These are phyloP conservation scores for Urochloa ruziziensis DNA, from an alignment of 176 grass and related monocot species.

Conservation along the genomic window DNA sequence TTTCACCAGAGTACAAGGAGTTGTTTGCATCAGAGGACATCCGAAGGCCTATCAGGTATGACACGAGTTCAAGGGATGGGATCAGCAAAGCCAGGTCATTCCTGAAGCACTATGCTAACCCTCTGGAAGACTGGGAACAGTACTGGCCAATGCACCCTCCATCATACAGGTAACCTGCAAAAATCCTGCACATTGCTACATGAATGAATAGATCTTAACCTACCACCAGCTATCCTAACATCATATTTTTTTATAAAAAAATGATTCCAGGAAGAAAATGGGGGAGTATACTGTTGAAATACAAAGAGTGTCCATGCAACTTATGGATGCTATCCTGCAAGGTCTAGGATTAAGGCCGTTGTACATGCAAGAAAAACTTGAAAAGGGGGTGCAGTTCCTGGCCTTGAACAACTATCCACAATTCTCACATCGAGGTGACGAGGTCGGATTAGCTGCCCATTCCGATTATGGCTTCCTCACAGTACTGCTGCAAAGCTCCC, in stretches of 20 bases:
- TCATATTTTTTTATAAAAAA: neutral
- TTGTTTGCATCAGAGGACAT: conserved; percentile 52
- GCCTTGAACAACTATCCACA: conserved; percentile 60
- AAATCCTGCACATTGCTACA: neutral
- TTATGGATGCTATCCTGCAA: conserved; percentile 57
- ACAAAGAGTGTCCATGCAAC: conserved; percentile 42
- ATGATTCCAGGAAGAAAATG: conserved; percentile 54
- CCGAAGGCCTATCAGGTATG: conserved; percentile 55
- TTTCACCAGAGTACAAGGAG: conserved; percentile 45
- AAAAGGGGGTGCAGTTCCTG: conserved; percentile 60
- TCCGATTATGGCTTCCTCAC: conserved; percentile 79
- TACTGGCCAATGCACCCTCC: conserved; percentile 58
- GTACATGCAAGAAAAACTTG: conserved; percentile 55
- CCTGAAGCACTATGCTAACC: conserved; percentile 79
- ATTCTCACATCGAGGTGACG: neutral
- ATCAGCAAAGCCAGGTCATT: conserved; percentile 48
- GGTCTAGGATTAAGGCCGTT: conserved; percentile 51
- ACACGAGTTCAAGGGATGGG: conserved; percentile 39
- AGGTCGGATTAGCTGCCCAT: conserved; percentile 56
- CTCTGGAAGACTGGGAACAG: conserved; percentile 52
- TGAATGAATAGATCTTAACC: neutral
- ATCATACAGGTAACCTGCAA: conserved; percentile 58
- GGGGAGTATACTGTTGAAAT: conserved; percentile 47
- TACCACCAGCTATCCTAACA: neutral
- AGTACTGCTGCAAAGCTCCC: conserved; percentile 59